phyloP scores from a whole-genome alignment of 345 rosid genomes.

The Citrus sinensis region DNA sequence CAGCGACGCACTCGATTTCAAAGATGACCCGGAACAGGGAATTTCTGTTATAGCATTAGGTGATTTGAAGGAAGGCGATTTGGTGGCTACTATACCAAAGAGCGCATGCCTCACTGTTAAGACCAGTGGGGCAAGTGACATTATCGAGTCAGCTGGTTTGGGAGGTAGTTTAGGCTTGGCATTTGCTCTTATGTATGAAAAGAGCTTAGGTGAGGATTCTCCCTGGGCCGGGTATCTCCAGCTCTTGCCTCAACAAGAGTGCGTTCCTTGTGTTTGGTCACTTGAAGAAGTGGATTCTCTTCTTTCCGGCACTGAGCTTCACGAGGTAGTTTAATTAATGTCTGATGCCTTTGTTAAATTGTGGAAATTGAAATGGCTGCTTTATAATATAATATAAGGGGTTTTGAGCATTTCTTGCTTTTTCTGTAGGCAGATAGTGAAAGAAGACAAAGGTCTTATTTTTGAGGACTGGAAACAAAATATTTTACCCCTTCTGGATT shows the following conservation, averaged over 20 bases:
- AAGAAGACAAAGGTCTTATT: conserved; percentile 69
- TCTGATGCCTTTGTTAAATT: no score
- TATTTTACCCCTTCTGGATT: conserved; percentile 58
- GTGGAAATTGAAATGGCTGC: no score
- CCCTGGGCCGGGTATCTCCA: conserved; percentile 81
- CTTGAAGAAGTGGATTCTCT: conserved; percentile 53
- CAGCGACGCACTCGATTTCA: conserved; percentile 49
- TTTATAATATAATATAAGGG: not conserved
- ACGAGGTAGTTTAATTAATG: conserved; percentile 39
- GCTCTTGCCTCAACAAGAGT: conserved; percentile 60
- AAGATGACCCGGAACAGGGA: conserved; percentile 39
- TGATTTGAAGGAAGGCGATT: conserved; percentile 71
- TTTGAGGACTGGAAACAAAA: conserved; percentile 73
- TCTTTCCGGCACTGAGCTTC: conserved; percentile 81
- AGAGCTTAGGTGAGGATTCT: conserved; percentile 57
- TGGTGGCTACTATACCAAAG: conserved; percentile 72
- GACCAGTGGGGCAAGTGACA: conserved; percentile 51
- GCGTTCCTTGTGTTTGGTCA: conserved; percentile 71
- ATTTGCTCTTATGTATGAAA: conserved; percentile 81
- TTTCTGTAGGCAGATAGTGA: conserved; percentile 64
- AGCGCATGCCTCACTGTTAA: conserved; percentile 71
- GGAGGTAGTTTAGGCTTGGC: conserved; percentile 69
- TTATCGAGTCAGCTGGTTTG: conserved; percentile 56
- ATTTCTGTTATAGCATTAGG: conserved; percentile 53
- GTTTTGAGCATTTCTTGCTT: conserved; percentile 13